Base-by-base conservation (phyloP, 306 rosid genomes). In the Vachellia pachyceras region DNA sequence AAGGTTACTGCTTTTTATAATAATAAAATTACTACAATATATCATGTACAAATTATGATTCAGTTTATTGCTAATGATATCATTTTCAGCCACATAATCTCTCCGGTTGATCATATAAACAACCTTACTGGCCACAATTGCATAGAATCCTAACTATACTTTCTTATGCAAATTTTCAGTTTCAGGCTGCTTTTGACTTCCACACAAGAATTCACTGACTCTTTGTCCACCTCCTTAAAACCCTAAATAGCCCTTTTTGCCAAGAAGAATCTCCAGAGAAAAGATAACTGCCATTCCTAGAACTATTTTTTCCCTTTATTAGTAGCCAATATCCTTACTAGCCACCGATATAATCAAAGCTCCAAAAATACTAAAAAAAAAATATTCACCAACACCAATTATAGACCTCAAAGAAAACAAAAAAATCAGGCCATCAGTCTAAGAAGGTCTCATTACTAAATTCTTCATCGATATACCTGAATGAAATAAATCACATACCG, bases 401-500 rank as follows among this genome's bases (percentile, higher is more conserved):
- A 69, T n/a, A 10, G 35, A 41, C 20, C 33, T 10, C 5, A 22
- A 40, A 17, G n/a, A 15, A 49, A 49, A 49, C 15, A 66, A 17
- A 65, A 65, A 65, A 15, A 41, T 39, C 54, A 23, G 20, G 29
- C 55, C 39, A 41, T 45, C 60, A 76, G n/a, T 61, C 29, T 63
- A 63, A 23, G 80, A n/a, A 33, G 61, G 20, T 44, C 46, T 76
- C 6, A 3, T 60, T 40, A 45, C 4, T 45, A 61, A 22, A 23
- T 75, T 13, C 42, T 50, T 75, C 70, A 25, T 58, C 20, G 58
- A n/a, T 49, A 71, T 70, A 60, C 5, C 5, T 60, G 13, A 23
- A 44, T 37, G 50, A 82, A 77, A 83, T 77, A 77, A 72, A 23
- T 25, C 1, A 57, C 79, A 58, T 87, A 94, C 98, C 98, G 85